Conservation (phyloP, 768 basidiomycete species). For the Strobilomyces dryophilus region DNA sequence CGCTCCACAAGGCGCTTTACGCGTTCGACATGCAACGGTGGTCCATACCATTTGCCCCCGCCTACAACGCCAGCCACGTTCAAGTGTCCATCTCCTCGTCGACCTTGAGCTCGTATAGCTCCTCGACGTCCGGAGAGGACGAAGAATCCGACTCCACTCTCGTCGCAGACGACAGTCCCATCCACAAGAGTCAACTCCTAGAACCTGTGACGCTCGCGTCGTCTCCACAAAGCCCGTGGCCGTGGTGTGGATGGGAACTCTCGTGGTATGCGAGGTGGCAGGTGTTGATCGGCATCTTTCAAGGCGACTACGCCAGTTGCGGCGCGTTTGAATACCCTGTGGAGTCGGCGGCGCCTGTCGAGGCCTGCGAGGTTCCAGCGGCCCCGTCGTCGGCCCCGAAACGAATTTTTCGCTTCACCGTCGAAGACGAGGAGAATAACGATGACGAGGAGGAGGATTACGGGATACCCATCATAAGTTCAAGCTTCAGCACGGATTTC, state of each 20-base stretch:
- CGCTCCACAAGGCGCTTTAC: constrained; percentile 63
- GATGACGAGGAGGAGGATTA: constrained; percentile 27
- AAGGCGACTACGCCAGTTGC: constrained; percentile 23
- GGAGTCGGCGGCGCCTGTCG: neutral
- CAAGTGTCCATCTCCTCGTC: constrained; percentile 18
- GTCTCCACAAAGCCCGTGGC: constrained; percentile 3
- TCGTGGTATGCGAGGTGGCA: constrained; percentile 56
- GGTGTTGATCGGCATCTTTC: constrained; percentile 42
- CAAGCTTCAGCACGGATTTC: constrained; percentile 16
- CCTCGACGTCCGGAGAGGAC: constrained; percentile 10
- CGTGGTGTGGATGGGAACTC: constrained; percentile 37
- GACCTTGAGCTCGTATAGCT: constrained; percentile 16
- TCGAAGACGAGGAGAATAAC: constrained; percentile 18
- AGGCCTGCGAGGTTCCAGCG: neutral
- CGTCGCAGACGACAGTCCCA: constrained; percentile 42
- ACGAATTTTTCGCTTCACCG: constrained; percentile 20
- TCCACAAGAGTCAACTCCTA: neutral
- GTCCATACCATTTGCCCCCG: constrained; percentile 5
- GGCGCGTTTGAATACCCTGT: neutral
- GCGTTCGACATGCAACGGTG: constrained; percentile 51
- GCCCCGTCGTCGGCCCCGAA: neutral
- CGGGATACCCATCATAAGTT: constrained; percentile 15
- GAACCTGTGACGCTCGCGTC: constrained; percentile 5
- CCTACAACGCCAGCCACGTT: constrained; percentile 8
- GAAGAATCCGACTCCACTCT: constrained; percentile 57